Base-by-base conservation (phyloP, 345 rosid genomes). In the Clarkia xantiana region DNA sequence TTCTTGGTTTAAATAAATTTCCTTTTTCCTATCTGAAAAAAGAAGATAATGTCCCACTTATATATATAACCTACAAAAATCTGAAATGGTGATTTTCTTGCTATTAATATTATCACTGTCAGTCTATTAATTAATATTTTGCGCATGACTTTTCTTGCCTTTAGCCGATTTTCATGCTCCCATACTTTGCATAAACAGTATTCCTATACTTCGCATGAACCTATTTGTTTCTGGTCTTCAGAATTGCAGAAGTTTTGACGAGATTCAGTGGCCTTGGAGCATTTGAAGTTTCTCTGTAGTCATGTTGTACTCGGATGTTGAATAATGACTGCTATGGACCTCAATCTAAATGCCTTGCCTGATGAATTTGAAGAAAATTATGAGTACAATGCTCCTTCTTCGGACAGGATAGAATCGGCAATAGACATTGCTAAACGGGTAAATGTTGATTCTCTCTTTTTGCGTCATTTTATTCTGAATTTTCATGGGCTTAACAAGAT, bases 301-400 rank as follows among this genome's bases (percentile, higher is more conserved):
- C 25, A 66, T 62, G 68, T 9, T 55, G 8, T 48, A 22, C 54
- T 59, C 34, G 22, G 47, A 39, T 20, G 69, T 53, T 66, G 74
- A 69, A 64, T 69, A 75, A 62, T 64, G 45, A 72, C 68, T 44
- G 57, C 66, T n/a, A 71, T 70, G 79, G 79, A 74, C 60, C 62
- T 29, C 36, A 29, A 29, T 29, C 36, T 74, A 49, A 74, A 74
- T 67, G 79, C 79, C 15, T 42, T 67, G 17, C 79, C 79, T 36
- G 79, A 74, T 45, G 76, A 67, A 11, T 68, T 67, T 2, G 79
- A 74, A 52, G 79, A 74, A 48, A 62, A 25, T 47, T 71, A 58
- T 40, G 76, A 70, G 39, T 47, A 18, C 65, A 64, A 18, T 56
- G 14, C 20, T 23, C 23, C 60, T 48, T 60, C 56, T 2, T 51